Percentiles rank a stretch among this genome's conserved stretches.
Conservation (phyloP, 495 filamentous ascomycete genomes). For the Penicillium canescens region DNA sequence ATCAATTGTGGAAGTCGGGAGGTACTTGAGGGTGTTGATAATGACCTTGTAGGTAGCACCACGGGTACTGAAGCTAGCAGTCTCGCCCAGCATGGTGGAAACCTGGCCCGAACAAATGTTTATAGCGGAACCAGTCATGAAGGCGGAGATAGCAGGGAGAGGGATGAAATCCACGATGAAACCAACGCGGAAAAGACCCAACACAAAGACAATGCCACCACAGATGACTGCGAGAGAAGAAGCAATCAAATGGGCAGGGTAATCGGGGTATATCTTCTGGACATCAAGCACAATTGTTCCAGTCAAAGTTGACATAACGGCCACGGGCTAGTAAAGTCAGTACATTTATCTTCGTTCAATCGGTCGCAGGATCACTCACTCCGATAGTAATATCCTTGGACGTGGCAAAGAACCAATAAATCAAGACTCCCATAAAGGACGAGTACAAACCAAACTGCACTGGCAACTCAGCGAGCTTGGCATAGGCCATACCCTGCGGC, state of each 20-base stretch:
- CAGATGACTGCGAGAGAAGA: slow-evolving; percentile 78
- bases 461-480: slow-evolving; percentile 73
- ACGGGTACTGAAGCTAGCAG: slow-evolving; percentile 65
- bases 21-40: slow-evolving; percentile 81
- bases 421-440: slow-evolving; percentile 93
- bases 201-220: slow-evolving; percentile 76
- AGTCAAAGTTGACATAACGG: slow-evolving; percentile 89
- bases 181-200: slow-evolving; percentile 79
- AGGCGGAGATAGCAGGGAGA: slow-evolving; percentile 86
- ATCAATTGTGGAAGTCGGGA: slow-evolving; percentile 68
- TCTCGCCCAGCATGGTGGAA: slow-evolving; percentile 80
- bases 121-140: slow-evolving; percentile 97
- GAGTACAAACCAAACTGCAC: slow-evolving; percentile 91
- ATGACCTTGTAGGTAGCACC: slow-evolving; percentile 81
- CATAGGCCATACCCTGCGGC: slow-evolving; percentile 97
- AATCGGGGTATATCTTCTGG: slow-evolving; percentile 54
- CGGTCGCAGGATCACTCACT: slow-evolving; percentile 51
- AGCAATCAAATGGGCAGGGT: slow-evolving; percentile 64
- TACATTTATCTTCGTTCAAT: slow-evolving; percentile 1
- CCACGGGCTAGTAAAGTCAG: slow-evolving; percentile 69
- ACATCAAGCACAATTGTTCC: slow-evolving; percentile 75
- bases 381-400: slow-evolving; percentile 99
- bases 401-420: slow-evolving; percentile 99
- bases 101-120: slow-evolving; percentile 91
- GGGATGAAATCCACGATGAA: slow-evolving; percentile 98